Evolutionary conservation across 257 asterid species (phyloP).

Genomic region (Scutellaria galericulata): DNA sequence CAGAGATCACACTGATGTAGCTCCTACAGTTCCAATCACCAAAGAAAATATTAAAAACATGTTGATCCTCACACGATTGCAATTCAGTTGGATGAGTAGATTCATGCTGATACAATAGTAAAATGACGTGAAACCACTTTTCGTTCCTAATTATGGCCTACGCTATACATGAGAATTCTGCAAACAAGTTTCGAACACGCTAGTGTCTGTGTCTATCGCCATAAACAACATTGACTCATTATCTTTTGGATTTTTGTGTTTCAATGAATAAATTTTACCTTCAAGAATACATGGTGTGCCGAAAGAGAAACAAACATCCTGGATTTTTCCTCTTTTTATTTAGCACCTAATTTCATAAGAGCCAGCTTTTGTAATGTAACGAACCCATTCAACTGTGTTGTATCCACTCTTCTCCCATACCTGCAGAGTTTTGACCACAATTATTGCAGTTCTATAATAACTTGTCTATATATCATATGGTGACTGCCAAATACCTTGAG

Average conservation of each 20-base stretch:
- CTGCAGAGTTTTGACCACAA: slow-evolving; percentile 48
- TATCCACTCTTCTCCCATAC: slow-evolving; percentile 99
- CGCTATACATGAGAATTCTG: slow-evolving; percentile 44
- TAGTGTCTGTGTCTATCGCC: too few species aligned
- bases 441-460: slow-evolving; percentile 25
- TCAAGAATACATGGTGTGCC: slow-evolving; percentile 23
- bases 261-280: slow-evolving; percentile 34
- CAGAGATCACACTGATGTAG: not conserved
- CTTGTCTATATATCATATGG: slow-evolving; percentile 3
- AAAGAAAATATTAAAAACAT: slow-evolving; percentile 12
- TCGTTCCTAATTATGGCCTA: slow-evolving; percentile 37
- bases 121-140: slow-evolving; percentile 22
- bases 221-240: slow-evolving; percentile 24
- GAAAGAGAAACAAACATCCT: slow-evolving; percentile 25
- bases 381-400: slow-evolving; percentile 99
- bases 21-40: slow-evolving; percentile 1
- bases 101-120: slow-evolving; percentile 22
- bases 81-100: not conserved
- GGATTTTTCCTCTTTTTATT: slow-evolving; percentile 28
- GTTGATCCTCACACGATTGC: slow-evolving; percentile 2
- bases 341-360: slow-evolving; percentile 95
- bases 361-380: slow-evolving; percentile 97
- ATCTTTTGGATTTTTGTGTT: slow-evolving; percentile 30
- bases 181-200: slow-evolving; percentile 19
- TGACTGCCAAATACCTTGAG: slow-evolving; percentile 65